Base-by-base conservation (phyloP, 371 early-diverging fungal genomes). In the Coemansia sp. region DNA sequence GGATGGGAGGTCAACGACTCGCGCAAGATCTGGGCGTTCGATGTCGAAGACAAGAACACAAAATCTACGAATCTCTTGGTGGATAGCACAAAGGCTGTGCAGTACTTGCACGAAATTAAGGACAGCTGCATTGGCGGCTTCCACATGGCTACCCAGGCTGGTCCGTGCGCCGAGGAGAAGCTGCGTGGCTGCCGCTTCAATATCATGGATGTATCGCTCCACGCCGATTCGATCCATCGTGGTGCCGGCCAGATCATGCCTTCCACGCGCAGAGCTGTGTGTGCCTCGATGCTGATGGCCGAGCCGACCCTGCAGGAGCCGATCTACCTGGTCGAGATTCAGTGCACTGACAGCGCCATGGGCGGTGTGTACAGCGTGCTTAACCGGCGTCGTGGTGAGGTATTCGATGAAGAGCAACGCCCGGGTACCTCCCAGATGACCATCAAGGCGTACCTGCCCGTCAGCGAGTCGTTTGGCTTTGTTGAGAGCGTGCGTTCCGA, bases 201-300 rank as follows among this genome's bases (percentile, higher is more conserved):
- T 87, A 89, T 99, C 56, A 79, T 94, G 53, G 99, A 99, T 89
- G 95, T 97, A 54, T 88, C 90, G 16, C 88, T 99, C 50, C 99
- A 99, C 84, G 93, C 99, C 78, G 99, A 99, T 89, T 93, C 99
- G 76, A 99, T 99, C 82, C 99, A 99, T 86, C 92, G 99, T 84
- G 99, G 99, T 84, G 98, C 94, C 78, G 97, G 96, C 79, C 99
- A 99, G 84, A 89, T 99, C 76, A 94, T 96, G 77, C 96, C 98
- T 51, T 96, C 99, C 56, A 86, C 90, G 82, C 95, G 98, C 83
- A 94, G 98, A 83, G 95, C 95, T 64, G 82, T 91, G 73, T 96
- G 94, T 77, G 99, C 99, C 53, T 88, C 99, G 57, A 70, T 88
- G 50, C 84, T 98, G 57, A 85, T 92, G 55, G 97, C 99, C 70